These are phyloP conservation scores for Fusarium sp. DNA, from an alignment of 2,329 filamentous ascomycete genomes.

Conservation along the genomic window DNA sequence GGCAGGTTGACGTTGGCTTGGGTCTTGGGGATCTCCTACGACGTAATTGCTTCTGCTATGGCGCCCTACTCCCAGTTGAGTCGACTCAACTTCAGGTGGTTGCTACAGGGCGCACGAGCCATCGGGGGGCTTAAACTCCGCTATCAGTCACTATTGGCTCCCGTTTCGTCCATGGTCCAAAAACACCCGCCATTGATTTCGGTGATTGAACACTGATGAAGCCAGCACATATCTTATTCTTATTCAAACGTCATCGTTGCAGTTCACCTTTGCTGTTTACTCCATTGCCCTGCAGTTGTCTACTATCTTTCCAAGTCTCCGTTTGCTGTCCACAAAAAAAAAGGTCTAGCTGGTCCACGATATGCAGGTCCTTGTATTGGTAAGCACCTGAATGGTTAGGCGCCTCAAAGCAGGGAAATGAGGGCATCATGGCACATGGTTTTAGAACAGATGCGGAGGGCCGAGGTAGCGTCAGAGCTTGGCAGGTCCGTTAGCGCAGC, in stretches of 20 bases:
- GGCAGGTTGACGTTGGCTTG: conserved; percentile 18
- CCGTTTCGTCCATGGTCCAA: no score
- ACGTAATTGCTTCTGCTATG: conserved; percentile 37
- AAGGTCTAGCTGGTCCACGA: conserved; percentile 5
- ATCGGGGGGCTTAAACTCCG: conserved; percentile 22
- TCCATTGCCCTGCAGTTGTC: neutral
- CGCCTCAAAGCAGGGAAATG: conserved; percentile 3
- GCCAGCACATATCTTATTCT: neutral
- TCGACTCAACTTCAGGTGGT: conserved; percentile 22
- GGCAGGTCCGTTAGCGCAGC: neutral
- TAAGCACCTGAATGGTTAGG: conserved; percentile 6
- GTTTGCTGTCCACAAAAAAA: conserved; percentile 10
- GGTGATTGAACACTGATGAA: neutral
- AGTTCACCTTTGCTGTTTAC: neutral
- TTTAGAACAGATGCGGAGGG: neutral
- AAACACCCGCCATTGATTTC: neutral
- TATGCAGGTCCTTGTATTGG: conserved; percentile 12
- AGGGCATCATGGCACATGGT: conserved; percentile 18
- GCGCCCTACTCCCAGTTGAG: conserved; percentile 32
- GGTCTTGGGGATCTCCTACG: conserved; percentile 7
- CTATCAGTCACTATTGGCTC: neutral
- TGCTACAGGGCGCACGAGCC: conserved; percentile 33
- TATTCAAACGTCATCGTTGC: neutral
- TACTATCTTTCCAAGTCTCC: neutral
- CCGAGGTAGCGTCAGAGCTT: neutral